Percentiles rank a stretch among this genome's conserved stretches.
Conservation (phyloP, 257 asterid genomes). For the Gynochthodes officinalis region DNA sequence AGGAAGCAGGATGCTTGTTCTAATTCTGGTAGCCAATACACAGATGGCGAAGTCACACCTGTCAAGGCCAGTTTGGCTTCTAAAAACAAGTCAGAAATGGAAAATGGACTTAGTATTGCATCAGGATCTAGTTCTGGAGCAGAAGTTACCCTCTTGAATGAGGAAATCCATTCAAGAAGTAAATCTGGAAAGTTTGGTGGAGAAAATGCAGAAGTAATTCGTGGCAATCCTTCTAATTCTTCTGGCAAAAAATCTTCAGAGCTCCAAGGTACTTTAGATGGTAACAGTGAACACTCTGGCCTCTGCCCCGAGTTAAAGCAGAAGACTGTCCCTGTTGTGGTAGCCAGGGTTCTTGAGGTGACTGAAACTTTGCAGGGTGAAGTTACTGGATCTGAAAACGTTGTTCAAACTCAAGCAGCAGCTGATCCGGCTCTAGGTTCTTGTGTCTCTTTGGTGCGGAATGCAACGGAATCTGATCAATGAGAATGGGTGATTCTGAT, state of each 20-base stretch:
- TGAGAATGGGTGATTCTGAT: neutral
- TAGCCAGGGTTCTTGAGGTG: neutral
- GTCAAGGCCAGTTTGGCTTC: neutral
- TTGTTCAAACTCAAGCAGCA: neutral
- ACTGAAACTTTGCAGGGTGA: neutral
- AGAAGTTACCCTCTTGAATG: neutral
- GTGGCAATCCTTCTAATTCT: conserved; percentile 13
- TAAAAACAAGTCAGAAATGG: neutral
- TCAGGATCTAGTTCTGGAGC: conserved; percentile 7
- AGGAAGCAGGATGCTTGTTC: conserved; percentile 3
- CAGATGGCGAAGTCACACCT: neutral
- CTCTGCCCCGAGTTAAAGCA: neutral
- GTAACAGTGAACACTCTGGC: neutral
- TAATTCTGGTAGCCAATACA: neutral
- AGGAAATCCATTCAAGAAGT: neutral
- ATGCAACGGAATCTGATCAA: neutral
- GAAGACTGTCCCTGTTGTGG: neutral
- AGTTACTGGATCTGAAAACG: neutral
- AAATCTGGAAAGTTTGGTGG: neutral
- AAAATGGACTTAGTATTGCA: conserved; percentile 9
- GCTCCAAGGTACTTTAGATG: conserved; percentile 6
- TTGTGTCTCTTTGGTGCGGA: neutral
- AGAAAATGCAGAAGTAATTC: neutral
- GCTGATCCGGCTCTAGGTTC: conserved; percentile 8
- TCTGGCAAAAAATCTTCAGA: conserved; percentile 5